Conservation (phyloP, 139 green algal species). For the Coccomyxa sp. region DNA sequence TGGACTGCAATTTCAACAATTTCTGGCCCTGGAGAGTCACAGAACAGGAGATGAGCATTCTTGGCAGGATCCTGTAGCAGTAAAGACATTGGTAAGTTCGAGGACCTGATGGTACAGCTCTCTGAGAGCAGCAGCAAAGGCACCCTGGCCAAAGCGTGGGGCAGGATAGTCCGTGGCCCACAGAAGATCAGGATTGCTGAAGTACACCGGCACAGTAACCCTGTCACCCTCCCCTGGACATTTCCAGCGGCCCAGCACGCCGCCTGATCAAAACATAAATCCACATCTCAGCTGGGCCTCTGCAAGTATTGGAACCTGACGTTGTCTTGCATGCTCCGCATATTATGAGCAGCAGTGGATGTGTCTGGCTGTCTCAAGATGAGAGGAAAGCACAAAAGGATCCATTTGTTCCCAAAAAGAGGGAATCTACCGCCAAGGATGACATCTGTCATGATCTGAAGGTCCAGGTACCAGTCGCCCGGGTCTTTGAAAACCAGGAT, state of each 20-base stretch:
- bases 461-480: slow-evolving; percentile 65
- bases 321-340: too few species aligned
- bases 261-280: slow-evolving; percentile 7
- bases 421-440: slow-evolving; percentile 23
- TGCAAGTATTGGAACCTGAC: background rate
- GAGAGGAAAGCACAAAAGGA: too few species aligned
- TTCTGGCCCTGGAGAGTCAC: background rate
- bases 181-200: slow-evolving; percentile 64
- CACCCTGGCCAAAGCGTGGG: slow-evolving; percentile 64
- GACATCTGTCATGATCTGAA: slow-evolving; percentile 68
- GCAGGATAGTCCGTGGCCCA: slow-evolving; percentile 63
- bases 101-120: slow-evolving; percentile 2
- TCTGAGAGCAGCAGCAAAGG: slow-evolving; percentile 52
- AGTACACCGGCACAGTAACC: slow-evolving; percentile 28
- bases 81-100: background rate
- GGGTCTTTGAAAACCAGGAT: slow-evolving; percentile 73
- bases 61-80: background rate
- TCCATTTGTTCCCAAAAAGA: too few species aligned
- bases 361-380: background rate
- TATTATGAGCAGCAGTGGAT: background rate
- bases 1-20: background rate
- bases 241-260: slow-evolving; percentile 13
- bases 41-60: slow-evolving; percentile 10
- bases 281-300: background rate
- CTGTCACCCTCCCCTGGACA: background rate